A percentile compares a stretch with the other conserved stretches of the same genome.
phyloP scores from a whole-genome alignment of 2,329 filamentous ascomycete genomes.

The Sphaerulina populicola region DNA sequence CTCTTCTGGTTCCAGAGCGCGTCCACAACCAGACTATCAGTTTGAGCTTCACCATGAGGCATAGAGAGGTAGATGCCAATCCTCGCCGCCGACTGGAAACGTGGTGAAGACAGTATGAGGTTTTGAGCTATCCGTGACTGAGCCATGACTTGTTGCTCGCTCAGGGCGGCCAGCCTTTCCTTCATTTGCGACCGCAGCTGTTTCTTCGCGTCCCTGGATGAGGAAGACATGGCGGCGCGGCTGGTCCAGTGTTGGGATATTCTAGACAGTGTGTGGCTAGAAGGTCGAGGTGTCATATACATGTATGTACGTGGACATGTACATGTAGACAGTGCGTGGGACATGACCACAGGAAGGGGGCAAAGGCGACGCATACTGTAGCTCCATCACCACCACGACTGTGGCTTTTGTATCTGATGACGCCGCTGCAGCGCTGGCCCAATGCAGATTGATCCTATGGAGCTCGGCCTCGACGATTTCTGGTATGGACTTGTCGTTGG shows the following conservation, averaged over 20 bases:
- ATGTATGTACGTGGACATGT: neutral
- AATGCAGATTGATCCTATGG: neutral
- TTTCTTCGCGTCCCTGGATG: slow-evolving; percentile 53
- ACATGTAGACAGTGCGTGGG: neutral
- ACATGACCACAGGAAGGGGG: neutral
- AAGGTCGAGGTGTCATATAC: neutral
- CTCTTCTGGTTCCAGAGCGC: slow-evolving; percentile 63
- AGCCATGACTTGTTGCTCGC: slow-evolving; percentile 51
- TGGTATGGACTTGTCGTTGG: neutral
- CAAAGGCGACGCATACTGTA: neutral
- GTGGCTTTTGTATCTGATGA: neutral
- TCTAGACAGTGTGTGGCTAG: neutral
- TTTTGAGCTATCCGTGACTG: slow-evolving; percentile 68
- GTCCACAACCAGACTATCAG: slow-evolving; percentile 70
- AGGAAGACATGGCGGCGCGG: slow-evolving; percentile 16
- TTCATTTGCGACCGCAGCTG: slow-evolving; percentile 66
- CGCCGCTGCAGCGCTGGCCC: neutral
- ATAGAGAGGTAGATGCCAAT: slow-evolving; percentile 91
- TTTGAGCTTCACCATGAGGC: slow-evolving; percentile 79
- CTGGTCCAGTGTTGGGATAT: neutral
- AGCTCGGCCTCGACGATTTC: neutral
- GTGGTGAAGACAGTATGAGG: slow-evolving; percentile 56
- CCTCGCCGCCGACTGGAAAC: slow-evolving; percentile 65
- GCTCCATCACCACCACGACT: neutral
- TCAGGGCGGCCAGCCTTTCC: slow-evolving; percentile 52